Evolutionary conservation across 805 yeast species (phyloP).

Genomic region (Candida germanica): DNA sequence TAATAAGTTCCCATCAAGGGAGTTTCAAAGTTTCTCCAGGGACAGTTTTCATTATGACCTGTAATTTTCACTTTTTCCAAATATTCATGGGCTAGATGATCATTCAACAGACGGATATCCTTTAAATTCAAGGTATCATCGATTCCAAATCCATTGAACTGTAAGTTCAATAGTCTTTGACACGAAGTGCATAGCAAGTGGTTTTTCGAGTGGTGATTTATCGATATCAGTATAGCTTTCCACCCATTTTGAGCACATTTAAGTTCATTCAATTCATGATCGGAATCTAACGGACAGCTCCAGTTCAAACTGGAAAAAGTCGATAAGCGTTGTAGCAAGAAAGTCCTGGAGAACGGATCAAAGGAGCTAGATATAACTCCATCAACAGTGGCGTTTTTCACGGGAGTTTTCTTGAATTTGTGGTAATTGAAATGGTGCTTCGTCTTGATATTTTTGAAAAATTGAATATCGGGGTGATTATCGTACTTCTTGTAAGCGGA

Average conservation of each 20-base stretch:
- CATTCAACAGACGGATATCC: conserved; percentile 25
- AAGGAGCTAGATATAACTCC: conserved; percentile 19
- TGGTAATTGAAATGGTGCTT: conserved; percentile 39
- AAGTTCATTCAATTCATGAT: conserved; percentile 40
- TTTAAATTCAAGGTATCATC: conserved; percentile 14
- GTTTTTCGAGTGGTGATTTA: conserved; percentile 22
- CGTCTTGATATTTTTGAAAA: conserved; percentile 32
- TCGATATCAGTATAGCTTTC: conserved; percentile 39
- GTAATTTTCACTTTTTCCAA: conserved; percentile 18
- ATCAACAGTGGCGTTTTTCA: conserved; percentile 11
- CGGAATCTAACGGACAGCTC: conserved; percentile 21
- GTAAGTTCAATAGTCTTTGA: conserved; percentile 24
- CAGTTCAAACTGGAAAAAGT: conserved; percentile 48
- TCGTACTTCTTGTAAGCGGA: too few species aligned
- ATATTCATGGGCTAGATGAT: conserved; percentile 23
- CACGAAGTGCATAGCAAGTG: conserved; percentile 34
- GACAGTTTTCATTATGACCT: conserved; percentile 32
- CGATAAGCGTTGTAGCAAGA: conserved; percentile 38
- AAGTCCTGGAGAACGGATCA: conserved; percentile 36
- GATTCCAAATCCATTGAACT: conserved; percentile 19
- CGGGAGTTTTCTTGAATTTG: conserved; percentile 19
- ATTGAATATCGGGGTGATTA: conserved; percentile 38
- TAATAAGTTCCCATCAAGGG: conserved; percentile 35
- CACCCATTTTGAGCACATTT: conserved; percentile 53
- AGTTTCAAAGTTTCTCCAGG: conserved; percentile 36